These are phyloP conservation scores for Glycine tomentella DNA, from an alignment of 306 rosid genomes.

Conservation along the genomic window DNA sequence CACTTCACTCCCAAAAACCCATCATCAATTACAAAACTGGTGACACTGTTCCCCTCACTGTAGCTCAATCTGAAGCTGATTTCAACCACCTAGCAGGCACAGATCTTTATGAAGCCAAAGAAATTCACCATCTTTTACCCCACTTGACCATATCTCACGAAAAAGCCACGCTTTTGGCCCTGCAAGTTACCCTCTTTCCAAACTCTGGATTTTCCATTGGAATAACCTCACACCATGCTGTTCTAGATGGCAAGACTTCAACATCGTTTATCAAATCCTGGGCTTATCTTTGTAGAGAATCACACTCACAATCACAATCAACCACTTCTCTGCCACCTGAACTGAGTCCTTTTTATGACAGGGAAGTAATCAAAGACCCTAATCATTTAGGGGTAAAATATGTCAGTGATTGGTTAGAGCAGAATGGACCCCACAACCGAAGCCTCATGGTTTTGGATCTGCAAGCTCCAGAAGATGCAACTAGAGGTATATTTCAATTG, in stretches of 20 bases:
- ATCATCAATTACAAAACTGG: background rate
- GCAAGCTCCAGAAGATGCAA: conserved; percentile 22
- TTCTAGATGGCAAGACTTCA: conserved; percentile 52
- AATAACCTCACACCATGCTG: conserved; percentile 54
- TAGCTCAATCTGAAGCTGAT: conserved; percentile 55
- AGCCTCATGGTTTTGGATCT: conserved; percentile 57
- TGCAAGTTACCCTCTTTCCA: conserved; percentile 59
- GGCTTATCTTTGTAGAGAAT: conserved; percentile 55
- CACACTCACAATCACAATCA: background rate
- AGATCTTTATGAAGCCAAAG: conserved; percentile 19
- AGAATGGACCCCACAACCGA: conserved; percentile 55
- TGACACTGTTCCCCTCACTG: conserved; percentile 42
- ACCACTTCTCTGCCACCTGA: conserved; percentile 17
- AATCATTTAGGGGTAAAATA: conserved; percentile 20
- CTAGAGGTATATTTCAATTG: conserved; percentile 48
- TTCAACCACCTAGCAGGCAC: conserved; percentile 45
- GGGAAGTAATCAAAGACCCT: conserved; percentile 52
- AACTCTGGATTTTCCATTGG: conserved; percentile 57
- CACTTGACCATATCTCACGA: conserved; percentile 40
- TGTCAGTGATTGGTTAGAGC: conserved; percentile 48
- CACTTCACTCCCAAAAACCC: conserved; percentile 43
- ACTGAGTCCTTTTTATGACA: conserved; percentile 50
- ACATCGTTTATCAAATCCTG: conserved; percentile 62
- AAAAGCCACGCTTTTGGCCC: conserved; percentile 37
- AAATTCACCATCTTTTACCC: conserved; percentile 54